Conservation (phyloP, 179 eudicot genomes). For the Spergularia azorica region DNA sequence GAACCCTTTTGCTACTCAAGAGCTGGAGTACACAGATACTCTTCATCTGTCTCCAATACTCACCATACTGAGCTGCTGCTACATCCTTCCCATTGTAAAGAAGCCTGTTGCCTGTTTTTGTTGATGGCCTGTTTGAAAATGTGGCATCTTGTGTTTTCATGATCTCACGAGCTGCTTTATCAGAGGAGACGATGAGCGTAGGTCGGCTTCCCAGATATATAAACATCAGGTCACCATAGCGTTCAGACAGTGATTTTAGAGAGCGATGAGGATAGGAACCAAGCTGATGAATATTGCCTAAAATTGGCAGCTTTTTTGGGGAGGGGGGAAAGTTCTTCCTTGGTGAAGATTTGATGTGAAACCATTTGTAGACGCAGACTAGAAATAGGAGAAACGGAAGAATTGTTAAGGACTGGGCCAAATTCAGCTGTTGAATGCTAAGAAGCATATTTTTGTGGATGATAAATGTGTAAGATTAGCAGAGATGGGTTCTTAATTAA, state of each 20-base stretch:
- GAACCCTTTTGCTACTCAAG: constrained; percentile 34
- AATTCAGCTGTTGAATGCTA: background rate
- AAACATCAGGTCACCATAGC: constrained; percentile 48
- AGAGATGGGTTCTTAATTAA: background rate
- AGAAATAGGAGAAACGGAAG: constrained; percentile 13
- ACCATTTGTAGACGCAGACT: constrained; percentile 34
- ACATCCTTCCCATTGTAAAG: constrained; percentile 42
- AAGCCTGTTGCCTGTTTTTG: constrained; percentile 24
- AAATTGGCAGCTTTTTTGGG: constrained; percentile 46
- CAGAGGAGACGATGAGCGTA: constrained; percentile 44
- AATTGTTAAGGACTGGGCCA: constrained; percentile 5
- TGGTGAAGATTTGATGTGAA: constrained; percentile 4
- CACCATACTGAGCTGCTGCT: constrained; percentile 42
- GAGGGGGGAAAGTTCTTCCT: constrained; percentile 47
- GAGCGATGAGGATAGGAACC: constrained; percentile 48
- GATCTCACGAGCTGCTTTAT: constrained; percentile 45
- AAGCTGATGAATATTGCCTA: constrained; percentile 58
- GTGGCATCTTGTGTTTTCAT: constrained; percentile 47
- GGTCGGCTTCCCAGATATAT: constrained; percentile 43
- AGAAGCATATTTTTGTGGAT: background rate
- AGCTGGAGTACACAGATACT: constrained; percentile 44
- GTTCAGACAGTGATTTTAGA: constrained; percentile 33
- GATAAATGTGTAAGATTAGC: background rate
- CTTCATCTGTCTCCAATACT: constrained; percentile 53
- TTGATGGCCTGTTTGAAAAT: constrained; percentile 40